These are phyloP conservation scores for Zizania palustris DNA, from an alignment of 202 grass and related monocot genomes.

Conservation along the genomic window DNA sequence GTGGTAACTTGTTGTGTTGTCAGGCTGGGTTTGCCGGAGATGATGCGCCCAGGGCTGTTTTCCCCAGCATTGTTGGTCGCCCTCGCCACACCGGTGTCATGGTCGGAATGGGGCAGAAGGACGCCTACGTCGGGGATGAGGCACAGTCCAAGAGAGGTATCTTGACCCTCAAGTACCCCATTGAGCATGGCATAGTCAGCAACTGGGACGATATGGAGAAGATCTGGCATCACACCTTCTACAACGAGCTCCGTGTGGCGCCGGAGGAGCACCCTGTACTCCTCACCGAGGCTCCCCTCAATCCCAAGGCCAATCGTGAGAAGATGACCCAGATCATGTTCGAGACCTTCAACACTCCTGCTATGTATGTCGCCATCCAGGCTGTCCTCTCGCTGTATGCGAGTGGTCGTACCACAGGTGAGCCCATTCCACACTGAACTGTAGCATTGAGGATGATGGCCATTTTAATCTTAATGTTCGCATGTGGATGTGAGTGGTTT, in stretches of 20 bases:
- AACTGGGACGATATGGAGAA: conserved; percentile 99
- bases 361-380: conserved; percentile 99
- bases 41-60: conserved; percentile 88
- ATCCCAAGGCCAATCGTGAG: conserved; percentile 96
- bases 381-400: conserved; percentile 94
- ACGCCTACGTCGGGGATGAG: conserved; percentile 89
- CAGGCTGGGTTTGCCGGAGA: conserved; percentile 93
- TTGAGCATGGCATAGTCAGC: conserved; percentile 90
- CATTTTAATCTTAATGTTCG: background rate
- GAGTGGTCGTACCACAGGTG: conserved; percentile 95
- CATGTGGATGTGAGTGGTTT: conserved; percentile 16
- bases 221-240: conserved; percentile 97
- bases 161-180: conserved; percentile 92
- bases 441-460: background rate
- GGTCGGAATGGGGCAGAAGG: conserved; percentile 98
- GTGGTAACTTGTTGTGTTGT: background rate
- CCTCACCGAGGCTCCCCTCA: conserved; percentile 91
- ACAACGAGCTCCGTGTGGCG: conserved; percentile 94
- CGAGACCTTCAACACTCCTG: conserved; percentile 93
- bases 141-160: conserved; percentile 98
- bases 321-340: conserved; percentile 99
- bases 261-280: conserved; percentile 87
- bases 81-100: conserved; percentile 91
- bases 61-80: conserved; percentile 90
- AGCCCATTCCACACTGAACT: conserved; percentile 4